Percentiles rank a stretch among this genome's conserved stretches.
These are phyloP conservation scores for Halophytophthora polymorphica DNA, from an alignment of 352 stramenopile genomes.

Conservation along the genomic window DNA sequence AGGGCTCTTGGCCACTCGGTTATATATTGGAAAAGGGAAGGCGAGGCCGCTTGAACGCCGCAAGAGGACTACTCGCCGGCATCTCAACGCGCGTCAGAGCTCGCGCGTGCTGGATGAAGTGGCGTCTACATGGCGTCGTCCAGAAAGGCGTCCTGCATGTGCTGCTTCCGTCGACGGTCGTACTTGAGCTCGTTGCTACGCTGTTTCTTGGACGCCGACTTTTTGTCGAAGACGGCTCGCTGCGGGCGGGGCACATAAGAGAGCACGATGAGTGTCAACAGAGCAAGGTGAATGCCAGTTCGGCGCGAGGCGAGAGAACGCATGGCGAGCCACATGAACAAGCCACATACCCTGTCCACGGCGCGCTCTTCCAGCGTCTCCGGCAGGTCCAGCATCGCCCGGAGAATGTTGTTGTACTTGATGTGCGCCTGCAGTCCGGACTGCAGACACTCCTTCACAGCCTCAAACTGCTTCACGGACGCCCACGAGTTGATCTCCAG, in stretches of 20 bases:
- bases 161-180: conserved; percentile 73
- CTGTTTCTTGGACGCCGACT: conserved; percentile 69
- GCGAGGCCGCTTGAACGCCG: background rate
- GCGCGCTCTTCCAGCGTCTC: conserved; percentile 72
- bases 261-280: conserved; percentile 4
- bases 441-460: conserved; percentile 71
- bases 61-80: background rate
- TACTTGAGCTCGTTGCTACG: conserved; percentile 79
- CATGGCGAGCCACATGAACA: background rate
- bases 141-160: conserved; percentile 74
- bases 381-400: conserved; percentile 68
- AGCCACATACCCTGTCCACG: conserved; percentile 60
- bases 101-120: no score
- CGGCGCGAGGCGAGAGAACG: background rate
- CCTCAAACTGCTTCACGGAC: conserved; percentile 80
- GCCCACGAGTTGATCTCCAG: conserved; percentile 76
- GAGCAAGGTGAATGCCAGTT: background rate
- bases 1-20: background rate
- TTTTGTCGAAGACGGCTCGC: conserved; percentile 83
- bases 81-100: no score
- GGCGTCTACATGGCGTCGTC: conserved; percentile 32
- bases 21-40: background rate
- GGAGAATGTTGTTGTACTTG: conserved; percentile 88
- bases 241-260: conserved; percentile 18
- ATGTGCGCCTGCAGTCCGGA: conserved; percentile 81